Percentiles rank a stretch among this genome's conserved stretches.
These are phyloP conservation scores for Silybum marianum DNA, from an alignment of 129 eudicot species.

Conservation along the genomic window DNA sequence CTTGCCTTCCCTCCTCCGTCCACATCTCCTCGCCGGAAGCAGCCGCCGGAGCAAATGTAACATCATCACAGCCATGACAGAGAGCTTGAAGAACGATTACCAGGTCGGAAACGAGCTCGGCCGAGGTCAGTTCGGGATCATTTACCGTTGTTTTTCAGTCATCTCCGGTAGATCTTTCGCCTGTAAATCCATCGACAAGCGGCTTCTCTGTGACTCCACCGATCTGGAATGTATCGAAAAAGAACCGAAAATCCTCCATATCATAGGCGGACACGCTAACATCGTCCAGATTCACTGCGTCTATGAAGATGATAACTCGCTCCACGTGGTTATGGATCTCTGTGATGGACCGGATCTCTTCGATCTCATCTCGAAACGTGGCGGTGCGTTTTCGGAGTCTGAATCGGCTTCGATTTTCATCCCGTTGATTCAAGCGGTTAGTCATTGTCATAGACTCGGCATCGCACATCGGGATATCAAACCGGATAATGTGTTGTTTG, in stretches of 20 bases:
- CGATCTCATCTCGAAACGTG: conserved; percentile 42
- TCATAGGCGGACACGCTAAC: conserved; percentile 44
- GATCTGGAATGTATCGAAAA: conserved; percentile 58
- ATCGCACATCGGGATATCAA: conserved; percentile 64
- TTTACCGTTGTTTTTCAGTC: conserved; percentile 72
- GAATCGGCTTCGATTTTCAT: conserved; percentile 34
- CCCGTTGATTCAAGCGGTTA: conserved; percentile 43
- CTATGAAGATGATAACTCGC: conserved; percentile 58
- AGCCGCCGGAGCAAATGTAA: conserved; percentile 3
- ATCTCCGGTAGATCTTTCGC: conserved; percentile 50
- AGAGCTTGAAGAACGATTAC: conserved; percentile 51
- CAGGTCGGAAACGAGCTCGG: conserved; percentile 68
- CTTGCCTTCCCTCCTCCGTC: conserved; percentile 11
- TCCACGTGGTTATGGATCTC: conserved; percentile 57
- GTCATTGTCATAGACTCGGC: conserved; percentile 48
- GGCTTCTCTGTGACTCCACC: conserved; percentile 45
- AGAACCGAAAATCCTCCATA: conserved; percentile 65
- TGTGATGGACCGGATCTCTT: conserved; percentile 45
- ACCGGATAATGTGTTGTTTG: conserved; percentile 70
- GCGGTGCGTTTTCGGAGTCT: conserved; percentile 35
- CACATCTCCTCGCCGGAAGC: not conserved
- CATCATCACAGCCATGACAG: conserved; percentile 39
- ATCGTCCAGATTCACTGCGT: conserved; percentile 44
- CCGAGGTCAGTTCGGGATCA: conserved; percentile 80
- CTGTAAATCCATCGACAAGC: conserved; percentile 67